phyloP scores from a whole-genome alignment of 163 green algal genomes.

The Volvox carteri region DNA sequence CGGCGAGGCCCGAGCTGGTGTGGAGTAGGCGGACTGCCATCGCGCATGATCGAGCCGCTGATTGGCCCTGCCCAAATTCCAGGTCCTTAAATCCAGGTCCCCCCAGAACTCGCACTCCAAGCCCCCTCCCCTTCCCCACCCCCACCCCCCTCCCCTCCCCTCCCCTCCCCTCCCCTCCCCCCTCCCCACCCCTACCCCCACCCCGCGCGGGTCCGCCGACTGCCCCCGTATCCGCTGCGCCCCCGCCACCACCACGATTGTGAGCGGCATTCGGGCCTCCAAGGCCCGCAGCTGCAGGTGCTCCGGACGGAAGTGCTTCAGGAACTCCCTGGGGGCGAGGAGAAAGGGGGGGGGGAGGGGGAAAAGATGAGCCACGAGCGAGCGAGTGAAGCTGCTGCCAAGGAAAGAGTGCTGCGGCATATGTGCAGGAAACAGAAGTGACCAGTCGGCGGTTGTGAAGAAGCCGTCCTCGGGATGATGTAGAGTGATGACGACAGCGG shows the following conservation, averaged over 20 bases:
- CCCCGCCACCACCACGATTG: neutral
- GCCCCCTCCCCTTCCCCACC: neutral
- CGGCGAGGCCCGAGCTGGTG: neutral
- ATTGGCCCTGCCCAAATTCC: too few relatives aligned
- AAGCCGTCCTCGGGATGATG: too few relatives aligned
- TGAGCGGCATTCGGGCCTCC: constrained; percentile 28
- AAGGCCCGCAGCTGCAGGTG: constrained; percentile 22
- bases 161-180: too few relatives aligned
- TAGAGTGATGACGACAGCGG: too few relatives aligned
- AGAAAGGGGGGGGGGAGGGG: neutral
- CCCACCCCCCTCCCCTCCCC: neutral
- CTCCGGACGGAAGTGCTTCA: neutral
- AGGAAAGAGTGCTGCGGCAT: neutral
- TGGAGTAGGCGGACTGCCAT: neutral
- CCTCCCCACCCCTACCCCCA: too few relatives aligned
- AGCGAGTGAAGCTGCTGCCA: neutral
- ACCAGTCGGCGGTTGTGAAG: too few relatives aligned
- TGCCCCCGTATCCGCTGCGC: constrained; percentile 7
- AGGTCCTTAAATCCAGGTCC: too few relatives aligned
- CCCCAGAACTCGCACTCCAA: neutral
- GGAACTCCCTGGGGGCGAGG: neutral
- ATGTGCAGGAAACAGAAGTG: too few relatives aligned
- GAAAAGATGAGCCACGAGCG: neutral
- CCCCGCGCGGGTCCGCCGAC: neutral
- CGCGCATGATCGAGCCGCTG: too few relatives aligned